Percentiles rank a stretch among this genome's conserved stretches.
Conservation (phyloP, 2,329 filamentous ascomycete species). For the Sclerotinia glacialis region DNA sequence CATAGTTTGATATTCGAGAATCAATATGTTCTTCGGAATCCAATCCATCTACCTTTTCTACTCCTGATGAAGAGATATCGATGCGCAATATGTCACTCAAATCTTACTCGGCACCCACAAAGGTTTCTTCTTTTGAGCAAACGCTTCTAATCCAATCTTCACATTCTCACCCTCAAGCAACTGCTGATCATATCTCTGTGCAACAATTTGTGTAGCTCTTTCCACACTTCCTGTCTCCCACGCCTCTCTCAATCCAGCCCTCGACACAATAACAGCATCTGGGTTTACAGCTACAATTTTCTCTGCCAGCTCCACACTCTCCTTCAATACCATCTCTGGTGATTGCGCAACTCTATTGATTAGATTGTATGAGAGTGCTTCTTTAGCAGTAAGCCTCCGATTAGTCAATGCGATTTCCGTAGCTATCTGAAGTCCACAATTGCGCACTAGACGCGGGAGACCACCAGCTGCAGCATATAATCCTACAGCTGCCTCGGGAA, state of each 20-base stretch:
- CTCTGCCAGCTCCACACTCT: constrained; percentile 59
- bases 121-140: constrained; percentile 71
- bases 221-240: constrained; percentile 64
- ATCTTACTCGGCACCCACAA: constrained; percentile 64
- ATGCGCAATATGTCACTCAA: constrained; percentile 35
- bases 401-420: constrained; percentile 69
- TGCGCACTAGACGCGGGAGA: constrained; percentile 62
- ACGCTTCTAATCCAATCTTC: constrained; percentile 69
- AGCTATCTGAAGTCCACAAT: constrained; percentile 63
- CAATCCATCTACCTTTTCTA: background rate
- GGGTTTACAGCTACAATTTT: constrained; percentile 65
- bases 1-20: too few relatives aligned
- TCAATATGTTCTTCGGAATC: background rate
- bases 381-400: constrained; percentile 55
- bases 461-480: constrained; percentile 70
- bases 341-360: constrained; percentile 60
- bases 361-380: constrained; percentile 63
- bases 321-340: constrained; percentile 47
- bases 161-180: constrained; percentile 68
- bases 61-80: too few relatives aligned
- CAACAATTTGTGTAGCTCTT: constrained; percentile 56
- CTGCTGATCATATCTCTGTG: constrained; percentile 51
- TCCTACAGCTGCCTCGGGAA: constrained; percentile 69
- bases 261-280: constrained; percentile 69
- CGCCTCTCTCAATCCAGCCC: constrained; percentile 66